Conservation (phyloP, 2,329 filamentous ascomycete genomes). For the Fusarium napiforme region DNA sequence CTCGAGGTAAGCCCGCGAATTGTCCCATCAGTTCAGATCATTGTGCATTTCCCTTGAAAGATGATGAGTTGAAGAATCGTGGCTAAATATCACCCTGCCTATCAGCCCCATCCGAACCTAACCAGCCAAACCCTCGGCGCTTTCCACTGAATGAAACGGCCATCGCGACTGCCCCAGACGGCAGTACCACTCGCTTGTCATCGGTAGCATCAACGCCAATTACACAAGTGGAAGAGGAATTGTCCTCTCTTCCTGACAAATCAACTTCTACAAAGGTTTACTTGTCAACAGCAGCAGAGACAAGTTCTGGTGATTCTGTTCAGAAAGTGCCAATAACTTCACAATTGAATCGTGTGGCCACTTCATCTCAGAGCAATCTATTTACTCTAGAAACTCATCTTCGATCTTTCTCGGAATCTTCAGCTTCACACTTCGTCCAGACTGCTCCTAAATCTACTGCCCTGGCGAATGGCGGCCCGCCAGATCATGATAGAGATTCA, state of each 20-base stretch:
- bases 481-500: background rate
- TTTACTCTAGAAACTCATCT: background rate
- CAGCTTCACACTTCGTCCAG: background rate
- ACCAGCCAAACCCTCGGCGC: slow-evolving; percentile 12
- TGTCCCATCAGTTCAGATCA: background rate
- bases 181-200: slow-evolving; percentile 23
- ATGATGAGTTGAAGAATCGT: background rate
- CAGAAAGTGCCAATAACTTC: background rate
- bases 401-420: background rate
- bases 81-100: slow-evolving; percentile 6
- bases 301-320: background rate
- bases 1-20: slow-evolving; percentile 28
- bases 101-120: slow-evolving; percentile 8
- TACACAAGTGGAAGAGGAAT: background rate
- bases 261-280: background rate
- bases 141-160: slow-evolving; percentile 32
- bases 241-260: background rate
- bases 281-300: background rate
- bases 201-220: background rate
- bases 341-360: background rate
- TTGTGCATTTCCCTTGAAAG: background rate
- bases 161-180: slow-evolving; percentile 13
- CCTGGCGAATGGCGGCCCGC: background rate
- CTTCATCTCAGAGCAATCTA: background rate
- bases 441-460: background rate